Conservation (phyloP, 2,329 filamentous ascomycete genomes). For the Penicillium sp. region DNA sequence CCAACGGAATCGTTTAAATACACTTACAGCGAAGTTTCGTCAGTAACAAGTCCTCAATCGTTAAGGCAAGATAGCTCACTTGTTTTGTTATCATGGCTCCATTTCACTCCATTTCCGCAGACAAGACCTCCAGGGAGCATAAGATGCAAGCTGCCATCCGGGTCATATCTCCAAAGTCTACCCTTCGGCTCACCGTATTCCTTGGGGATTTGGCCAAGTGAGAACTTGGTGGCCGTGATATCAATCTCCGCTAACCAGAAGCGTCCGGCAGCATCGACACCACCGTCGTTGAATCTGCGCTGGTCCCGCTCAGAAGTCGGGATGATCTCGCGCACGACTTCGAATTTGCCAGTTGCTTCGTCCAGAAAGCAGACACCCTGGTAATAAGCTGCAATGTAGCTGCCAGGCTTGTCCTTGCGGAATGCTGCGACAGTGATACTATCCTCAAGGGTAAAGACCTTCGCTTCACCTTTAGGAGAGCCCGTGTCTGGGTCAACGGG, state of each 20-base stretch:
- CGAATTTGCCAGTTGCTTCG: conserved; percentile 33
- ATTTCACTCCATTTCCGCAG: conserved; percentile 38
- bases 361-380: conserved; percentile 39
- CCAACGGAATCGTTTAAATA: conserved; percentile 38
- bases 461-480: conserved; percentile 25
- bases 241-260: conserved; percentile 41
- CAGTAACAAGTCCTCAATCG: neutral
- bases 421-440: conserved; percentile 38
- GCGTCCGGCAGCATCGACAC: conserved; percentile 32
- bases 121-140: conserved; percentile 35
- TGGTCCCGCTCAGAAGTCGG: conserved; percentile 25
- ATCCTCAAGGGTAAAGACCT: conserved; percentile 31
- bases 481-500: conserved; percentile 29
- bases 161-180: conserved; percentile 26
- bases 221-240: conserved; percentile 33
- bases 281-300: conserved; percentile 37
- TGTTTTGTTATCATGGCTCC: conserved; percentile 39
- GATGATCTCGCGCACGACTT: conserved; percentile 37
- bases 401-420: conserved; percentile 28
- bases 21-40: conserved; percentile 20
- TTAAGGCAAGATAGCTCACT: conserved; percentile 20
- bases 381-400: conserved; percentile 40
- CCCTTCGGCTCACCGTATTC: conserved; percentile 15
- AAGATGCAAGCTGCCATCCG: conserved; percentile 28
- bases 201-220: conserved; percentile 26